Evolutionary conservation across 495 filamentous ascomycete genomes (phyloP), one percentile per base, ranked within the genome.

Genomic region (Trichoderma virens): DNA sequence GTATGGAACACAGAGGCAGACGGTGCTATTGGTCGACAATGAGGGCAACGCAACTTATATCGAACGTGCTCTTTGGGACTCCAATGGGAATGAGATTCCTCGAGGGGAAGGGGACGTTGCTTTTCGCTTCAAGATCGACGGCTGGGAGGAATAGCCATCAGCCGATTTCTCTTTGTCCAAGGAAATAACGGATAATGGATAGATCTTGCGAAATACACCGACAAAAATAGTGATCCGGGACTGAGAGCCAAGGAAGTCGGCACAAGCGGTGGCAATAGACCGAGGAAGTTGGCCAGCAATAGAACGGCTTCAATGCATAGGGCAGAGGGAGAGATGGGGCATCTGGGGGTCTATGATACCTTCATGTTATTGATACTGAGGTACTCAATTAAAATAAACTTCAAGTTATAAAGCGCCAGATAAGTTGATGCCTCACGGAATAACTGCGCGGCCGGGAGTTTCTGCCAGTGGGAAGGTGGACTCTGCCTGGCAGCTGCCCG

Each of bases 1-100:
- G 16, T 98, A 98, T 75, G 94, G 94, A n/a, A 98, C 94, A 1
- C 91, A 96, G 73, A 86, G 91, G 67, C 93, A 98, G 79, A 96
- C 91, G 0, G 78, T 98, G 14, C 77, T 98, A 28, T 79, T 98
- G 20, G 87, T 96, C 30, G 85, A 86, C 66, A 82, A 82, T 71
- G 78, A 87, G 23, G 93, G 93, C 16, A 84, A 86, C 60, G 85
- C 95, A 47, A 87, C 85, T 14, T 97, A 90, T 70, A 82, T 87
- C 64, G 94, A 98, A 75, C 83, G 95, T 62, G 89, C 91, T 28
- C 78, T 98, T 45, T 95, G 83, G 74, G 91, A 93, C 72, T 73
- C 78, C 5, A 70, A 88, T 35, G 90, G 83, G 5, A 82, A 84
- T 39, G 78, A 83, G 8, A 77, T 92, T 51, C 76, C 81, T 20